phyloP scores from a whole-genome alignment of 805 yeast species.

The Crinitomyces ghanaensis region DNA sequence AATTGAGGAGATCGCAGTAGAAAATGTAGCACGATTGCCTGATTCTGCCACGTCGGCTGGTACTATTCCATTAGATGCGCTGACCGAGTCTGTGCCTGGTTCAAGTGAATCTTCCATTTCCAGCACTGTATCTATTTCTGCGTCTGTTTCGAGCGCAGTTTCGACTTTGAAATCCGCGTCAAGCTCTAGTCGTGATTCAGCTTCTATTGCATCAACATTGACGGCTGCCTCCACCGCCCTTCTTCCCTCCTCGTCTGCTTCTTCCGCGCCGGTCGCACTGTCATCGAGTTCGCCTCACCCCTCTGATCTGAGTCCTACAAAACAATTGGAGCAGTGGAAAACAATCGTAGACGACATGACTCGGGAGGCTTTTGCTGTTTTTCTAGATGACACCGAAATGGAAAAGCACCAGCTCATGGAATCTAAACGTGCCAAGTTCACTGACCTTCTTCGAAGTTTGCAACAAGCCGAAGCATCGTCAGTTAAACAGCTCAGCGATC shows the following conservation, averaged over 20 bases:
- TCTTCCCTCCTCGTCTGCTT: conserved; percentile 1
- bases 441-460: conserved; percentile 14
- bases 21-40: too few relatives aligned
- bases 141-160: conserved; percentile 5
- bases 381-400: conserved; percentile 17
- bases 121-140: conserved; percentile 3
- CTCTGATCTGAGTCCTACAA: neutral
- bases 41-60: neutral
- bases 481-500: conserved; percentile 6
- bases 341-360: conserved; percentile 15
- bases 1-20: neutral
- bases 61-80: neutral
- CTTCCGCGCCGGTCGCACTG: neutral
- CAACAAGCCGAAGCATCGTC: conserved; percentile 10
- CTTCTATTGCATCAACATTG: neutral
- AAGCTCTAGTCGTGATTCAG: too few relatives aligned
- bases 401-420: conserved; percentile 13
- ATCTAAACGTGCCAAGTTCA: conserved; percentile 14
- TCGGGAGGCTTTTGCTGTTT: conserved; percentile 15
- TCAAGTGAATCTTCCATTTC: neutral
- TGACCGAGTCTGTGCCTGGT: neutral
- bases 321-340: conserved; percentile 16
- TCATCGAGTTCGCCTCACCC: neutral
- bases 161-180: too few relatives aligned
- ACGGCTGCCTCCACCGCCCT: conserved; percentile 6